These are phyloP conservation scores for Colletotrichum godetiae DNA, from an alignment of 2,329 filamentous ascomycete genomes.

Conservation along the genomic window DNA sequence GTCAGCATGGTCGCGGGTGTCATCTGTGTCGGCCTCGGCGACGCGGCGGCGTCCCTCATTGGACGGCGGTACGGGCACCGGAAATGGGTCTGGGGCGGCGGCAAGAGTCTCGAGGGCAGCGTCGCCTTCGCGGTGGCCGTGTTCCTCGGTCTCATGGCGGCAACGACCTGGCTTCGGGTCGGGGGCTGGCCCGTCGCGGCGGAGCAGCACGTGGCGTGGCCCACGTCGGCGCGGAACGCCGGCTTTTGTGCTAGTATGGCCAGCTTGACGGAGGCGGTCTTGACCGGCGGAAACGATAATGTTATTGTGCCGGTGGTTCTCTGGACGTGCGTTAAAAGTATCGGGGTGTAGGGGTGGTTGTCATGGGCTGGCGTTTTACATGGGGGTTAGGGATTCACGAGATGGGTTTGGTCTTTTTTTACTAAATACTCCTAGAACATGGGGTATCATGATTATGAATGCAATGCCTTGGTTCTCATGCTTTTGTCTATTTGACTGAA, in stretches of 20 bases:
- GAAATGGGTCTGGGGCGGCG: slow-evolving; percentile 97
- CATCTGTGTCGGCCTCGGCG: slow-evolving; percentile 93
- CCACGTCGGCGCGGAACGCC: slow-evolving; percentile 77
- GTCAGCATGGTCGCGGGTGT: slow-evolving; percentile 93
- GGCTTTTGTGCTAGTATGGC: slow-evolving; percentile 80
- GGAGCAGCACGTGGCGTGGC: slow-evolving; percentile 64
- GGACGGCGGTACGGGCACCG: slow-evolving; percentile 85
- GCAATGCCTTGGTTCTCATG: background rate
- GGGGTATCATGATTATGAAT: slow-evolving; percentile 22
- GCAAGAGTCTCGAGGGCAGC: slow-evolving; percentile 92
- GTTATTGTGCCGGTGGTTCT: slow-evolving; percentile 94
- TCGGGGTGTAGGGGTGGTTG: slow-evolving; percentile 62
- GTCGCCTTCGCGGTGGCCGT: slow-evolving; percentile 86
- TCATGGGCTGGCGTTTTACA: slow-evolving; percentile 26
- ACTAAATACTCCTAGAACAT: slow-evolving; percentile 21
- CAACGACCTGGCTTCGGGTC: slow-evolving; percentile 78
- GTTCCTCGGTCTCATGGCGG: slow-evolving; percentile 75
- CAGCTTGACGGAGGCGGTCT: slow-evolving; percentile 92
- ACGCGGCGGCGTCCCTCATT: slow-evolving; percentile 91
- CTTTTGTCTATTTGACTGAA: background rate
- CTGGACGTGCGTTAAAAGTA: slow-evolving; percentile 89
- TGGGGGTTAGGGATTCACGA: background rate
- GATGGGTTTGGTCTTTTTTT: slow-evolving; percentile 11
- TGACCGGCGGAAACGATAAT: slow-evolving; percentile 98
- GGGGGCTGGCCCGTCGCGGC: slow-evolving; percentile 83